Evolutionary conservation across 1,284 basidiomycete genomes (phyloP).

Genomic region (Mycena citricolor): DNA sequence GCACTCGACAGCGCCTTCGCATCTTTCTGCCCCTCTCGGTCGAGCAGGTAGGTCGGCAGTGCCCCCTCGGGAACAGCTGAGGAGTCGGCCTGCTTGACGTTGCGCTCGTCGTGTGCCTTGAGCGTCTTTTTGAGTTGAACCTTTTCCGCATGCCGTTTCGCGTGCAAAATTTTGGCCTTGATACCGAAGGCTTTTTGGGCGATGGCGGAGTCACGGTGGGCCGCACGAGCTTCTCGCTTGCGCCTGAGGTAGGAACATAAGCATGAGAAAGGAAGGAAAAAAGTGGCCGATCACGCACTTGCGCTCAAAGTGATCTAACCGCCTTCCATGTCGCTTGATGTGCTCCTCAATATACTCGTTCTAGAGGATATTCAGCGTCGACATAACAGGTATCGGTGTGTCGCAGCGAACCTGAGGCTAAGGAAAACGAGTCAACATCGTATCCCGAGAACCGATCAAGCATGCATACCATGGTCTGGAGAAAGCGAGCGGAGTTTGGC

Average conservation of each 20-base stretch:
- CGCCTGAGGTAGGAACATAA: constrained; percentile 55
- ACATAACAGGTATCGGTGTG: constrained; percentile 13
- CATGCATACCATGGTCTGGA: constrained; percentile 50
- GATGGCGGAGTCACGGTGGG: constrained; percentile 83
- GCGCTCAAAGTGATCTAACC: constrained; percentile 83
- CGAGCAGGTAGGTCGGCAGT: constrained; percentile 91
- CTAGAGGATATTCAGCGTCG: constrained; percentile 36
- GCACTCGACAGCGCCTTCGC: constrained; percentile 97
- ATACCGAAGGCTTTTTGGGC: constrained; percentile 96
- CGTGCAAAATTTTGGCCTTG: constrained; percentile 97
- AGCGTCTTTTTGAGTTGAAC: constrained; percentile 99
- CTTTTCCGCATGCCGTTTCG: constrained; percentile 95
- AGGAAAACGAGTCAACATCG: constrained; percentile 22
- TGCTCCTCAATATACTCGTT: constrained; percentile 93
- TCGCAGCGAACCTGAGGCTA: constrained; percentile 69
- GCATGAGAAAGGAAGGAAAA: constrained; percentile 11
- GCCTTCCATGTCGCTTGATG: constrained; percentile 83
- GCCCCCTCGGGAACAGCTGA: constrained; percentile 84
- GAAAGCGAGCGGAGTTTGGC: constrained; percentile 30
- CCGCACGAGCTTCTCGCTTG: constrained; percentile 89
- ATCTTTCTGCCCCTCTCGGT: constrained; percentile 96
- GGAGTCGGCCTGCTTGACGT: constrained; percentile 91
- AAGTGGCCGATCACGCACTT: constrained; percentile 52
- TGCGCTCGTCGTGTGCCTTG: constrained; percentile 98
- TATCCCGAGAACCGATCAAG: constrained; percentile 3